Conservation (phyloP, 2,329 filamentous ascomycete species). For the Arthroderma sp. region DNA sequence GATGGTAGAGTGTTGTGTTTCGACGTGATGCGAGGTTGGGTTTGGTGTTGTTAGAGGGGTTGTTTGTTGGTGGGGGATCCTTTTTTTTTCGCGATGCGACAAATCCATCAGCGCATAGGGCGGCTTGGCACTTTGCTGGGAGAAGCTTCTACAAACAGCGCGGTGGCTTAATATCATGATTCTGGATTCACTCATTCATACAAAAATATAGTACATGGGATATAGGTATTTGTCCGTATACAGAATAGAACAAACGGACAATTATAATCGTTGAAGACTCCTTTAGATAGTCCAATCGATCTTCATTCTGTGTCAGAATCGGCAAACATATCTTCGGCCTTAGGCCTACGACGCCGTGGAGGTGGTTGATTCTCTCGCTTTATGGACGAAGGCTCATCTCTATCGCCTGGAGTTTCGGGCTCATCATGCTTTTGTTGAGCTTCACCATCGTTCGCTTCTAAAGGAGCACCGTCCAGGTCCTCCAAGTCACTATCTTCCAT, state of each 20-base stretch:
- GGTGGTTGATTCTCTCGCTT: slow-evolving; percentile 19
- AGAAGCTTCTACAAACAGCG: too few relatives aligned
- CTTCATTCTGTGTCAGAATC: slow-evolving; percentile 48
- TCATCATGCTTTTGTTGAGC: slow-evolving; percentile 20
- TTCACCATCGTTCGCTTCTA: slow-evolving; percentile 24
- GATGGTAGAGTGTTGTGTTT: neutral
- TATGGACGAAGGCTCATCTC: slow-evolving; percentile 14
- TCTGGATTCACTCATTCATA: too few relatives aligned
- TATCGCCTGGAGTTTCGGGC: slow-evolving; percentile 9
- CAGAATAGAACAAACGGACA: too few relatives aligned
- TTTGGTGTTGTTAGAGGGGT: slow-evolving; percentile 7
- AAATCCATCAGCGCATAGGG: neutral
- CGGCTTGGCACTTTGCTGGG: neutral
- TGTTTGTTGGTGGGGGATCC: slow-evolving; percentile 5
- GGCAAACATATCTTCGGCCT: slow-evolving; percentile 78
- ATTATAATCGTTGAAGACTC: too few relatives aligned
- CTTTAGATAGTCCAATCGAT: neutral
- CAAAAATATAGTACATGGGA: too few relatives aligned
- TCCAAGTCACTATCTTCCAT: slow-evolving; percentile 40
- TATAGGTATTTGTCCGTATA: too few relatives aligned
- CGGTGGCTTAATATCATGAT: too few relatives aligned
- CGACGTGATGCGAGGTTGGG: too few relatives aligned
- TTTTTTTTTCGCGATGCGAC: neutral
- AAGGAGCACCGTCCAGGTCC: slow-evolving; percentile 34
- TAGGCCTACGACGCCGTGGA: slow-evolving; percentile 48